Conservation (phyloP, 768 basidiomycete genomes). For the Pleurotus eryngii region DNA sequence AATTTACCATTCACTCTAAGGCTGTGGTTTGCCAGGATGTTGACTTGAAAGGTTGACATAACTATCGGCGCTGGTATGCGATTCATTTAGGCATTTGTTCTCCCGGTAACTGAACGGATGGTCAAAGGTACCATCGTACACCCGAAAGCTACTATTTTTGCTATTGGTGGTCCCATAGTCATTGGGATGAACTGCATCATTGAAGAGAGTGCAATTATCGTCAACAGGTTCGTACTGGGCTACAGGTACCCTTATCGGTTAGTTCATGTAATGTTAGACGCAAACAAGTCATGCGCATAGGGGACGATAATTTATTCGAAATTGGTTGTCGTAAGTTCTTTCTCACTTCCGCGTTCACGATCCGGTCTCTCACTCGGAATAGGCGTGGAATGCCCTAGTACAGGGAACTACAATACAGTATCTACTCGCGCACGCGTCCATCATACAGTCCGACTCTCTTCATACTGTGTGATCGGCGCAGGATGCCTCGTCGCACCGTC, state of each 20-base stretch:
- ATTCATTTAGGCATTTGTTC: background rate
- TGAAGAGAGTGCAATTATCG: conserved; percentile 87
- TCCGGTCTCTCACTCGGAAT: background rate
- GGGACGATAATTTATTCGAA: conserved; percentile 92
- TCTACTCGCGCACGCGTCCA: conserved; percentile 82
- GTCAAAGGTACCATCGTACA: conserved; percentile 78
- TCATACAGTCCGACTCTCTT: conserved; percentile 74
- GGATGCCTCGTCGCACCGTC: conserved; percentile 76
- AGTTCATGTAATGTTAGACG: conserved; percentile 31
- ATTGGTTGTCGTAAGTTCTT: conserved; percentile 80
- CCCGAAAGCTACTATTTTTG: conserved; percentile 91
- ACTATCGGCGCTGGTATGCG: conserved; percentile 80
- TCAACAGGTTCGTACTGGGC: conserved; percentile 62
- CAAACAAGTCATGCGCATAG: conserved; percentile 89
- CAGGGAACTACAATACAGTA: conserved; percentile 86
- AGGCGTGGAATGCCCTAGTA: conserved; percentile 85
- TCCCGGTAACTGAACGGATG: background rate
- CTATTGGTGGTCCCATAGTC: conserved; percentile 85
- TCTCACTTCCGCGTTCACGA: too few species aligned
- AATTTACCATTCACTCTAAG: conserved; percentile 86
- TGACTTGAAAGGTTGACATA: conserved; percentile 88
- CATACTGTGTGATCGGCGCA: conserved; percentile 81
- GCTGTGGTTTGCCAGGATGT: conserved; percentile 92
- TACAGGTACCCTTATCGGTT: background rate
- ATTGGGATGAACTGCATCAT: conserved; percentile 88